Base-by-base conservation (phyloP, 2,329 filamentous ascomycete genomes). In the Lasiodiplodia hormozganensis region DNA sequence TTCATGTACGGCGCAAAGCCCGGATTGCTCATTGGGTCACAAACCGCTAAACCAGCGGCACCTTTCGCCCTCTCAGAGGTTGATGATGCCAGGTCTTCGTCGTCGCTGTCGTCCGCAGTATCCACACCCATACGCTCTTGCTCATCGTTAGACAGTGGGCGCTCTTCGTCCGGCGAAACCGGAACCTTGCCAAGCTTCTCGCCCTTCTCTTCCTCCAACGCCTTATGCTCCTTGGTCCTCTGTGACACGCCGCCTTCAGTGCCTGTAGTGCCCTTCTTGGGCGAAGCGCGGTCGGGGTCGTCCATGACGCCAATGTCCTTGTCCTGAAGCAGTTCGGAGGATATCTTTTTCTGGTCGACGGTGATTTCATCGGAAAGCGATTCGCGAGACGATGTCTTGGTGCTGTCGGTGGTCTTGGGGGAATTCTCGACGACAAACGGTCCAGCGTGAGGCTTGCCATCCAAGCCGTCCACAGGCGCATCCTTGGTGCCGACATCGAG, bases 381-480 rank as follows among this genome's bases (percentile, higher is more conserved):
- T 34, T 68, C 56, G 56, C 36, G 38, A 47, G 36, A 34, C 25
- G 40, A 36, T 7, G 38, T 23, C 64, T 66, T 66, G 21, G 52
- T 25, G 40, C 56, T 47, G 23, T 62, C 49, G 31, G 56, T 23
- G 49, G 47, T 38, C 68, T 79, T 79, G 11, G 54, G 34, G 23
- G 78, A 77, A 54, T 78, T 86, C 70, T 90, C 88, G 68, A 94
- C 89, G 4, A 68, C 66, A 76, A 87, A 90, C 2, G 96, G 96
- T 1, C 96, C 96, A 23, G 90, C 88, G 77, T 97, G 95, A 57
- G 96, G 96, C 82, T 94, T 96, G 58, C 96, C 96, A 82, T 98
- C 96, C n/a, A 52, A 28, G 7, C 60, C 60, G 78, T 98, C 96
- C 23, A 97, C 90, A 0, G 95, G 95, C 68, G 92, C 93, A 82